Evolutionary conservation across 1,284 basidiomycete species (phyloP).

Genomic region (Ustilago trichophora): DNA sequence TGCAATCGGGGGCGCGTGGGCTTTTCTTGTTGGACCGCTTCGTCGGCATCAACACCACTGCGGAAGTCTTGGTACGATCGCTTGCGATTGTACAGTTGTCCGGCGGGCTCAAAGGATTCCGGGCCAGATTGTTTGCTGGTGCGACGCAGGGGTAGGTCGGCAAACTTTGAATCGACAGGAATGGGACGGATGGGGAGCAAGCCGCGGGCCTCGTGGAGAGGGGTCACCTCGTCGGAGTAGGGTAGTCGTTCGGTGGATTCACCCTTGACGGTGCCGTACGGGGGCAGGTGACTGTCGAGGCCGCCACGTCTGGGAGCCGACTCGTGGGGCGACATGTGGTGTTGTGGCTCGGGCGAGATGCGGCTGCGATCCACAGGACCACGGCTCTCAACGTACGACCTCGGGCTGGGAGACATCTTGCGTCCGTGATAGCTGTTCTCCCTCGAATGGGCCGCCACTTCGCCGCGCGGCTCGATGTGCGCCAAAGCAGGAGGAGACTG

Average conservation of each 20-base stretch:
- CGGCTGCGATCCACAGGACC: conserved; percentile 7
- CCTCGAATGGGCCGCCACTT: conserved; percentile 1
- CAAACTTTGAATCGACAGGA: conserved; percentile 32
- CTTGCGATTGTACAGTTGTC: conserved; percentile 27
- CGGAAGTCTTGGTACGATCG: conserved; percentile 36
- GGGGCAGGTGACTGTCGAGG: conserved; percentile 4
- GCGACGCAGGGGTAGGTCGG: conserved; percentile 18
- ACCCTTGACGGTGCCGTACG: conserved; percentile 12
- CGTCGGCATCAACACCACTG: conserved; percentile 9
- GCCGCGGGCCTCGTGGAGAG: conserved; percentile 40
- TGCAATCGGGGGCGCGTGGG: conserved; percentile 24
- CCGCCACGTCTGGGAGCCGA: conserved; percentile 10
- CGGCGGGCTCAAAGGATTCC: background rate
- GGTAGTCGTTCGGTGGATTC: conserved; percentile 13
- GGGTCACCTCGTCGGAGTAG: conserved; percentile 33
- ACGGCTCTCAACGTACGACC: conserved; percentile 7
- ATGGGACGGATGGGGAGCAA: conserved; percentile 46
- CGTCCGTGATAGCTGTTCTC: conserved; percentile 9
- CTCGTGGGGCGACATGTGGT: conserved; percentile 4
- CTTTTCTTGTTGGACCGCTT: conserved; percentile 6
- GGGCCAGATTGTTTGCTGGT: conserved; percentile 3
- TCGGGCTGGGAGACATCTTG: conserved; percentile 3
- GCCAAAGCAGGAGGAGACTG: conserved; percentile 26
- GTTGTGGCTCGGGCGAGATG: conserved; percentile 11
- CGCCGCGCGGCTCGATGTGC: conserved; percentile 11